Percentiles rank a stretch among this genome's conserved stretches.
Conservation (phyloP, 2,329 filamentous ascomycete species). For the Colletotrichum sojae region DNA sequence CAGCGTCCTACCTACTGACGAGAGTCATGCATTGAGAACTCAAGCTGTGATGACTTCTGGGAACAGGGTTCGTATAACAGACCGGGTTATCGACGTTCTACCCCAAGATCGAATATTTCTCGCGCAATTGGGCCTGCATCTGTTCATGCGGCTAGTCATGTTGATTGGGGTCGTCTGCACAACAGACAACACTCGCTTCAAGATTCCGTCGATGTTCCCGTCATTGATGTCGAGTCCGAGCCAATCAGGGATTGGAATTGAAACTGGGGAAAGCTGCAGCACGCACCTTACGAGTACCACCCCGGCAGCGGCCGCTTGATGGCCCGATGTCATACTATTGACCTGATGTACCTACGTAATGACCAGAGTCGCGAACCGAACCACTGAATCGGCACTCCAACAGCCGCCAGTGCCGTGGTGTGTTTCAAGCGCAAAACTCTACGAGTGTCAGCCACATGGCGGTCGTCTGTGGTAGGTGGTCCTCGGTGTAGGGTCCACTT, state of each 20-base stretch:
- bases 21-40: no score
- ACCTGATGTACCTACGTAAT: background rate
- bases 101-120: no score
- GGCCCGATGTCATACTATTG: background rate
- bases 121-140: background rate
- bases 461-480: conserved; percentile 21
- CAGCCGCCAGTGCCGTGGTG: background rate
- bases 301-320: conserved; percentile 10
- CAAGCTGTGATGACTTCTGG: no score
- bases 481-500: conserved; percentile 8
- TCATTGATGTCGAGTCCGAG: background rate
- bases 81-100: no score
- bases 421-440: conserved; percentile 21
- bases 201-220: conserved; percentile 2
- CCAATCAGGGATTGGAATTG: conserved; percentile 8
- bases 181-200: background rate
- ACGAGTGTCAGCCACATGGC: background rate
- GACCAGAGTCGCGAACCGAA: background rate
- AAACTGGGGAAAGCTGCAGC: conserved; percentile 1
- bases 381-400: background rate
- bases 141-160: conserved; percentile 13
- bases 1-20: no score
- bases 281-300: background rate
- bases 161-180: background rate
- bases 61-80: no score